phyloP scores from a whole-genome alignment of 2,329 filamentous ascomycete genomes.

The Passalora sequoiae region DNA sequence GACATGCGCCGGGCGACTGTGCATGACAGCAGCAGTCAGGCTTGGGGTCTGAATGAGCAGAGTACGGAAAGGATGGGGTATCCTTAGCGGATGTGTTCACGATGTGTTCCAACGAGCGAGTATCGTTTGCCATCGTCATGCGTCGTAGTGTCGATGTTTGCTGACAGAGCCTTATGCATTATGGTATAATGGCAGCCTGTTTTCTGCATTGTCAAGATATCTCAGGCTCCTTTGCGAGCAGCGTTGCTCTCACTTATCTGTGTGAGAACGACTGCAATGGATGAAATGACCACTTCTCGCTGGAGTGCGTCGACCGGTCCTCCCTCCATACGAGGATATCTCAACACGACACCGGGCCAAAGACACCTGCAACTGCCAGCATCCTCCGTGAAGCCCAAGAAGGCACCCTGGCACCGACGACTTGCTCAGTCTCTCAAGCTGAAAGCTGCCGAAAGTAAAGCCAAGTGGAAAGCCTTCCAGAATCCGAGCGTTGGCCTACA shows the following conservation, averaged over 20 bases:
- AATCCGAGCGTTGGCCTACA: constrained; percentile 1
- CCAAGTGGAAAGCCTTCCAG: constrained; percentile 2
- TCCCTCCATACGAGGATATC: no score
- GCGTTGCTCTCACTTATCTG: no score
- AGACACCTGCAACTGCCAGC: no score
- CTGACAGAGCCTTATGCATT: neutral
- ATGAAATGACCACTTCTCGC: constrained; percentile 2
- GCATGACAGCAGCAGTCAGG: constrained; percentile 42
- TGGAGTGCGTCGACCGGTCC: neutral
- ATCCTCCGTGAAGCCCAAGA: no score
- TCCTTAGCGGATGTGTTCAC: constrained; percentile 3
- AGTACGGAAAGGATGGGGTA: constrained; percentile 19
- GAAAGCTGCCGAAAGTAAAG: neutral
- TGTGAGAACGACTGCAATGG: neutral
- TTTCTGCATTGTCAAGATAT: no score
- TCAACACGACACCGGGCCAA: no score
- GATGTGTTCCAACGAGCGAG: neutral
- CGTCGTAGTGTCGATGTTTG: neutral
- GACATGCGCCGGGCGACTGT: constrained; percentile 56
- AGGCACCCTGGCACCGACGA: neutral
- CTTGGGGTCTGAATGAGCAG: constrained; percentile 43
- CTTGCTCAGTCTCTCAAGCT: neutral
- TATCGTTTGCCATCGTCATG: neutral
- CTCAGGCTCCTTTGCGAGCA: no score
- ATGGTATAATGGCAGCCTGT: no score